Evolutionary conservation across 768 basidiomycete genomes (phyloP).

Genomic region (Mycena alexandri): DNA sequence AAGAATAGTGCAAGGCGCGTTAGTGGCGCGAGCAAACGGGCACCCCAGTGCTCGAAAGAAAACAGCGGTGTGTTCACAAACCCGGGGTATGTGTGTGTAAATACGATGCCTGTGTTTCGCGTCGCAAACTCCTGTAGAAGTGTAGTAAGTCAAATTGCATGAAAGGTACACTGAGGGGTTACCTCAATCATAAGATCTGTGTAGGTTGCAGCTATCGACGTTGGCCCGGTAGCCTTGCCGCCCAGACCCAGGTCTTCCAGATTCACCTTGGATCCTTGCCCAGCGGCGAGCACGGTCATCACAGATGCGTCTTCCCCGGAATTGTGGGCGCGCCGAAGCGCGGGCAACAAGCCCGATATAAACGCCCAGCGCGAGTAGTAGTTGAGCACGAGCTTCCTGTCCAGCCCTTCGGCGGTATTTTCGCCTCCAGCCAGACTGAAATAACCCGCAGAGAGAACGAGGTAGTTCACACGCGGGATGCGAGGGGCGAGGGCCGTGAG

Average conservation of each 20-base stretch:
- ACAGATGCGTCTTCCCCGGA: not conserved
- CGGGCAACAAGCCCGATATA: not conserved
- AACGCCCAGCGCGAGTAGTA: constrained; percentile 4
- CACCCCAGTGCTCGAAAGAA: not conserved
- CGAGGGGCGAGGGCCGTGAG: no score
- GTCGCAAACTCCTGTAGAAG: not conserved
- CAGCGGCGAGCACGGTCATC: not conserved
- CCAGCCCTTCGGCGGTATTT: no score
- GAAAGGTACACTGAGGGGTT: not conserved
- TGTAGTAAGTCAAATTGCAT: not conserved
- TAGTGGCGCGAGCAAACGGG: not conserved
- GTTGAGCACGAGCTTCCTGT: not conserved
- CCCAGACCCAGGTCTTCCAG: not conserved
- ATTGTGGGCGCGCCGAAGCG: not conserved
- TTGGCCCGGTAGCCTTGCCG: not conserved
- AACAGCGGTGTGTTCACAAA: not conserved
- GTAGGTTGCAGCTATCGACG: not conserved
- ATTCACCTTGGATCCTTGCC: not conserved
- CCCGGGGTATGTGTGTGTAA: not conserved
- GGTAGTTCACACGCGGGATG: no score
- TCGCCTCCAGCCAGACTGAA: no score
- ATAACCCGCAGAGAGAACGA: no score
- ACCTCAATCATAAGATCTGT: constrained; percentile 2
- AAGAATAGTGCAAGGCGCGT: not conserved
- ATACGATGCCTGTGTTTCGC: not conserved